Conservation (phyloP, 31 red algal genomes). For the Endocladia muricata region DNA sequence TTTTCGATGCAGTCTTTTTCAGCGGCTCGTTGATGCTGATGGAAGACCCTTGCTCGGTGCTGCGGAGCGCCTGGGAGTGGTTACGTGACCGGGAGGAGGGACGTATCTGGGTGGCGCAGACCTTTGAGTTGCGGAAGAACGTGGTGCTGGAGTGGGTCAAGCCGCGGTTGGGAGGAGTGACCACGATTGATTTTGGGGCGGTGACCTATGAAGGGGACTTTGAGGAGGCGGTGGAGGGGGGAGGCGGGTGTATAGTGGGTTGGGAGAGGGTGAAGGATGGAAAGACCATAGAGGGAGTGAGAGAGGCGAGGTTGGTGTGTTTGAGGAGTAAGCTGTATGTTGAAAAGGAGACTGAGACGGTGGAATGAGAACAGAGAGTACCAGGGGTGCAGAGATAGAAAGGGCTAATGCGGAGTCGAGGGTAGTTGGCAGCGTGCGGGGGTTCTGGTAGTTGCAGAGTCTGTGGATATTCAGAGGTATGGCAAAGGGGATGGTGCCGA, state of each 20-base stretch:
- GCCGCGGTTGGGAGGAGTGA: constrained; percentile 30
- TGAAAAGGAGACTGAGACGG: constrained; percentile 5
- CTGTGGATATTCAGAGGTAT: no score
- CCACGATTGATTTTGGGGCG: constrained; percentile 48
- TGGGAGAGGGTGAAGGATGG: constrained; percentile 45
- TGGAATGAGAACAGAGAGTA: neutral
- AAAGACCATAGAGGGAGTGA: neutral
- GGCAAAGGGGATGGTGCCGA: no score
- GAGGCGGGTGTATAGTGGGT: constrained; percentile 10
- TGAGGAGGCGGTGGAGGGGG: constrained; percentile 31
- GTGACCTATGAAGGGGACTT: constrained; percentile 71
- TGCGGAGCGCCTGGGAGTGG: constrained; percentile 12
- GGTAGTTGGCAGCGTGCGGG: no score
- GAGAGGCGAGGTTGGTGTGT: constrained; percentile 26
- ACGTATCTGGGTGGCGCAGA: constrained; percentile 62
- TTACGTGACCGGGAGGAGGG: constrained; percentile 51
- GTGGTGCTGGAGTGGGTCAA: constrained; percentile 60
- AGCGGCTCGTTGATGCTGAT: constrained; percentile 58
- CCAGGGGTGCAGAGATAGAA: no score
- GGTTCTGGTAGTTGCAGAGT: no score
- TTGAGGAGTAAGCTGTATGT: constrained; percentile 46
- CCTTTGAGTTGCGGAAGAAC: constrained; percentile 60
- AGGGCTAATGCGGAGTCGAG: no score
- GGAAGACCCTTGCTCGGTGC: constrained; percentile 3
- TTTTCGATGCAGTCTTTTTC: constrained; percentile 64